Conservation (phyloP, 2,329 filamentous ascomycete species). For the Alternaria sp. region DNA sequence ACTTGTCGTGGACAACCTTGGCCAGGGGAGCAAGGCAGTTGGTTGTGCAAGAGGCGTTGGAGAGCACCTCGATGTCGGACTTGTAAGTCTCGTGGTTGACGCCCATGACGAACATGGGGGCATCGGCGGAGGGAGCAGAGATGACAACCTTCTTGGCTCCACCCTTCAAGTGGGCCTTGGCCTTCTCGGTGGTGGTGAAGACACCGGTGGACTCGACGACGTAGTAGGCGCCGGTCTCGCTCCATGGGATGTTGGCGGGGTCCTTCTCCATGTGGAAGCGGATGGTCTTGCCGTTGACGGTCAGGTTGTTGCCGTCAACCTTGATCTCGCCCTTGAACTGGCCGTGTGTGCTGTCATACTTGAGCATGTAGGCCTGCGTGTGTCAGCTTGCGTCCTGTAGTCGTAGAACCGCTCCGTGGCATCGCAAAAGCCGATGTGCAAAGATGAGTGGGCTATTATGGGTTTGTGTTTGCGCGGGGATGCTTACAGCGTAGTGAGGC, state of each 20-base stretch:
- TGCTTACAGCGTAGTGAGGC: slow-evolving; percentile 91
- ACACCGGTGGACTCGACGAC: slow-evolving; percentile 98
- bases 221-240: slow-evolving; percentile 85
- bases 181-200: slow-evolving; percentile 98
- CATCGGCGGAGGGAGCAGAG: slow-evolving; percentile 90
- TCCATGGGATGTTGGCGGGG: slow-evolving; percentile 89
- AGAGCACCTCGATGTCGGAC: slow-evolving; percentile 89
- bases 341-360: slow-evolving; percentile 98
- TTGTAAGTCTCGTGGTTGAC: slow-evolving; percentile 97
- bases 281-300: slow-evolving; percentile 93
- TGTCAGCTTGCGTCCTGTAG: slow-evolving; percentile 34
- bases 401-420: neutral
- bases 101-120: slow-evolving; percentile 99
- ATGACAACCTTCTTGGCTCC: slow-evolving; percentile 93
- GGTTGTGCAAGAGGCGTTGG: slow-evolving; percentile 99
- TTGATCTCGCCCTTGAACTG: slow-evolving; percentile 91
- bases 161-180: slow-evolving; percentile 89
- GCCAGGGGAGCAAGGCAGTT: slow-evolving; percentile 99
- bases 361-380: slow-evolving; percentile 96
- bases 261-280: slow-evolving; percentile 94
- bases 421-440: neutral
- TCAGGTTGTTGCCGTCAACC: slow-evolving; percentile 73
- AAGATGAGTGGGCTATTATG: neutral
- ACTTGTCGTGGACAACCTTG: slow-evolving; percentile 99
- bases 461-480: slow-evolving; percentile 5